Evolutionary conservation across 192 early-diverging fungal species (phyloP).

Genomic region (Backusella parvicylindrica): DNA sequence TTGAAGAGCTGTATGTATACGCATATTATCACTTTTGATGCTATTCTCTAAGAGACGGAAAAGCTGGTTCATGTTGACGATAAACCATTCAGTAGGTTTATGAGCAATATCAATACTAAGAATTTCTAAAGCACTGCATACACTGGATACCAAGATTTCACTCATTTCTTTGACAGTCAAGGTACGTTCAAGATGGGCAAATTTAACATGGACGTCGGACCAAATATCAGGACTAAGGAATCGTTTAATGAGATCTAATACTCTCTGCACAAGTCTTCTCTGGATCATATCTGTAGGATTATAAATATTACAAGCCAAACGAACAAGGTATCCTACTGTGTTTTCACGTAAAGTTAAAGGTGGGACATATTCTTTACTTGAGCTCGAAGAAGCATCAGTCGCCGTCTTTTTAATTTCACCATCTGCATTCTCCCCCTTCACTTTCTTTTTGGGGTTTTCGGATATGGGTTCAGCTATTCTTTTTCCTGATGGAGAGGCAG

Average conservation of each 20-base stretch:
- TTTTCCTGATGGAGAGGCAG: constrained; percentile 14
- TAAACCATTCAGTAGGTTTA: constrained; percentile 62
- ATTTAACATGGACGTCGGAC: constrained; percentile 67
- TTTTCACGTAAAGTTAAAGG: constrained; percentile 52
- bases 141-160: constrained; percentile 47
- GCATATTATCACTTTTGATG: constrained; percentile 71
- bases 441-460: constrained; percentile 24
- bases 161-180: constrained; percentile 52
- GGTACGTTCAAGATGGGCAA: constrained; percentile 65
- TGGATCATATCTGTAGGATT: constrained; percentile 44
- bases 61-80: constrained; percentile 58
- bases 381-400: not conserved
- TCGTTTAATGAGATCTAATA: constrained; percentile 60
- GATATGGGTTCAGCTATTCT: not conserved
- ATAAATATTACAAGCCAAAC: constrained; percentile 60
- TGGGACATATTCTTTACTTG: constrained; percentile 42
- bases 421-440: constrained; percentile 19
- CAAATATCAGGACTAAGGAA: constrained; percentile 63
- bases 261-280: constrained; percentile 48
- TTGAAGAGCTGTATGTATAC: constrained; percentile 67
- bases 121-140: constrained; percentile 70
- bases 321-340: constrained; percentile 55
- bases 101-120: constrained; percentile 58
- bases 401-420: constrained; percentile 30
- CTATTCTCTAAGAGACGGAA: constrained; percentile 66